Evolutionary conservation across 2,329 filamentous ascomycete genomes (phyloP), one percentile per base, ranked within the genome.

Genomic region (Aspergillus pseudotamarii): DNA sequence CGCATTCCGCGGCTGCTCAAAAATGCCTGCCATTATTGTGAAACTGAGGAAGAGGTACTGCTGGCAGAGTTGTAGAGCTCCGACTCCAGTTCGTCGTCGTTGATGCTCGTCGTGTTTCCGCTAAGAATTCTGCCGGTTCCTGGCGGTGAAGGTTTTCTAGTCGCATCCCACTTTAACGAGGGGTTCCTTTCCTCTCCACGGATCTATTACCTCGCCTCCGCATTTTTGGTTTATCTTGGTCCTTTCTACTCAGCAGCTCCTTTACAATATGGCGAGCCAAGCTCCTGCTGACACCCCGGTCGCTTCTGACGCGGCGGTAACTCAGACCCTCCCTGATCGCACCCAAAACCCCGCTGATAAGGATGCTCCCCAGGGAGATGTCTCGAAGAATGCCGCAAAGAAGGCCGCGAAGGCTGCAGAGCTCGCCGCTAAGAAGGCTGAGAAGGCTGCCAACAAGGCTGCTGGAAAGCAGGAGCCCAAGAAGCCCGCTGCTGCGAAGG

Each of bases 1-100:
- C 78, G 86, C 86, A 79, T 96, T 96, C 77, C 94, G 88, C 76
- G 93, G 91, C 83, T 95, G 92, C 83, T 97, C 93, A 77, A 98
- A 99, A 81, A 99, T 93, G 77, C 92, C 92, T 80, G 93, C 90
- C 95, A 99, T 99, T 69, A 60, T 71, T 79, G 69, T 69, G 57
- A 64, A 59, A 60, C 61, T 66, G 66, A 60, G 63, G 67, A 63
- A 65, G 62, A 64, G 61, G 64, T 57, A 64, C 64, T 63, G 64
- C 54, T 69, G 60, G 64, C 64, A 66, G 64, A 69, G 73, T 67
- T 65, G 67, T 65, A 70, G 68, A 74, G 73, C 71, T 75, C 71
- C 72, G 66, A 69, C 57, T 58, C 57, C 53, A 41, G 51, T 62
- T 61, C 57, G 61, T 64, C 48, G 53, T 61, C 45, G 57, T 34